Base-by-base conservation (phyloP, 441 rosid genomes). In the Pelargonium australe region DNA sequence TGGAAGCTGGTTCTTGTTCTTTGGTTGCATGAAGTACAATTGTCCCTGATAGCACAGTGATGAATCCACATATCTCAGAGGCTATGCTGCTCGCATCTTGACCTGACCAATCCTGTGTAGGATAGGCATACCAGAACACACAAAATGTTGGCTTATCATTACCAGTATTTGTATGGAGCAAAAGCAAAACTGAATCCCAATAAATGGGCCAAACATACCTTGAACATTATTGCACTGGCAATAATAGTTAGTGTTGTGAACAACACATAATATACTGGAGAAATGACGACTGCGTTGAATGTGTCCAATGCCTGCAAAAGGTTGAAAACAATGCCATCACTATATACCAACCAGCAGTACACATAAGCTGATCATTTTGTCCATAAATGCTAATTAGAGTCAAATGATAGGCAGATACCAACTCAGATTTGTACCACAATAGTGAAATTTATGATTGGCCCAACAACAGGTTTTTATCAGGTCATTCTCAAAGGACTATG, bases 181-280 rank as follows among this genome's bases (percentile, higher is more conserved):
- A 13, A 16, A 13, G 37, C 37, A 65, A 60, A 67, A 62, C 67
- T 28, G 73, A 68, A 77, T 28, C 67, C 65, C 17, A 28, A 3
- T 51, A 14, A 57, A 62, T 7, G 17, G 64, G 57, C 64, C 20
- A 45, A 43, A 49, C 25, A 69, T 71, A 85, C 90, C 93, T 86
- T 88, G 68, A 86, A 88, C 89, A 88, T 86, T 69, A 88, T 86
- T 43, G 80, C 85, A 77, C 90, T 86, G n/a, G 93, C 90, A 67
- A 80, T 73, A 23, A 86, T 85, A 61, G 93, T 86, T 68, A 88
- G 85, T 19, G 93, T 84, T 40, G 90, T 88, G 73, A 88, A 86
- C 93, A 86, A 79, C 51, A 86, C 93, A 65, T 86, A 88, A 64
- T 86, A 86, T 28, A 88, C 83, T 0, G 93, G 93, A 71, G 90